Percentiles rank a stretch among this genome's conserved stretches.
Conservation (phyloP, 768 basidiomycete genomes). For the Tylopilus subfusipes region DNA sequence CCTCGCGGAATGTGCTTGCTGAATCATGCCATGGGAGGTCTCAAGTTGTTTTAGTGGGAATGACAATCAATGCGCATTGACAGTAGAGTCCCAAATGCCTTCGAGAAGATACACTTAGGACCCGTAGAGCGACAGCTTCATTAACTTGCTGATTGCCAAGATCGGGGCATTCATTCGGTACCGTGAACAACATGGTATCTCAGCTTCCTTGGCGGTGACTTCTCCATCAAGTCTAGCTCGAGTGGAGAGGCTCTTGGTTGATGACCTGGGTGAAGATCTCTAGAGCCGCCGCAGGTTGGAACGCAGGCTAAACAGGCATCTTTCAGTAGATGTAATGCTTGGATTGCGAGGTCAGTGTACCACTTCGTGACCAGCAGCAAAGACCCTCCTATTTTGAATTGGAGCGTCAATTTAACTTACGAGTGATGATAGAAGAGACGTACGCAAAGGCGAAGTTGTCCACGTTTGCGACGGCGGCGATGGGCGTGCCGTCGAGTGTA, state of each 20-base stretch:
- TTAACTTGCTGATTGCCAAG: no score
- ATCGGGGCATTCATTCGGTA: no score
- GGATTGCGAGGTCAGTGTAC: slow-evolving; percentile 35
- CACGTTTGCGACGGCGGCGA: slow-evolving; percentile 61
- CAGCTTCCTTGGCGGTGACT: not conserved
- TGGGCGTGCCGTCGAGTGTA: slow-evolving; percentile 48
- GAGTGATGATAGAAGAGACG: slow-evolving; percentile 22
- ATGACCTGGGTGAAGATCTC: slow-evolving; percentile 49
- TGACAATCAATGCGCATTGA: no score
- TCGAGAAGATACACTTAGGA: no score
- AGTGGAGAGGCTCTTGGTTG: slow-evolving; percentile 50
- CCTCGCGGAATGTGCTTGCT: no score
- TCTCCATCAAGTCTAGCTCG: slow-evolving; percentile 29
- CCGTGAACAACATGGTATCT: no score
- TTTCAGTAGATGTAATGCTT: not conserved
- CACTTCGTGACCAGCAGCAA: slow-evolving; percentile 58
- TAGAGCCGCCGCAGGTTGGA: not conserved
- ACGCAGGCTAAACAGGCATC: slow-evolving; percentile 41
- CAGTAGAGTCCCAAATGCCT: no score
- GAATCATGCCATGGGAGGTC: no score
- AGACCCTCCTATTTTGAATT: slow-evolving; percentile 44
- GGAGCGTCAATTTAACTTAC: not conserved
- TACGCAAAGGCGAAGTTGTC: slow-evolving; percentile 68
- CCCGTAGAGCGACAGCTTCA: no score
- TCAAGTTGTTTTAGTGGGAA: no score